Base-by-base conservation (phyloP, 1,284 basidiomycete genomes). In the Rhodotorula sp. region DNA sequence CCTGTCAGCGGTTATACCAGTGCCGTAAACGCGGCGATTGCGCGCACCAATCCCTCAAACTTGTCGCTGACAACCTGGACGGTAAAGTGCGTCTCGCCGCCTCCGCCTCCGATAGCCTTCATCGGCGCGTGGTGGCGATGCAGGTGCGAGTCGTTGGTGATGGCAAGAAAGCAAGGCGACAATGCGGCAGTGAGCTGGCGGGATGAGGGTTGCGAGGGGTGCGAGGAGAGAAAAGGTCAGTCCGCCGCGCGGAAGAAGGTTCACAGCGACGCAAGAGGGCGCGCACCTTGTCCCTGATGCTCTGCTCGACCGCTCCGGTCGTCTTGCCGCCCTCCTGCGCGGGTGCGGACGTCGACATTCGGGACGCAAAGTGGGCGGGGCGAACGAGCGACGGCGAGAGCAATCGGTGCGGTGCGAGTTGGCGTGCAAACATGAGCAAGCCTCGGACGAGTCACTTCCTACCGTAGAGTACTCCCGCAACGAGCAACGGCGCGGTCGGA, bases 61-160 rank as follows among this genome's bases (percentile, higher is more conserved):
- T 58, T 56, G 1, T 68, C 70, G 27, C 60, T 62, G 36, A 75
- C 74, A 55, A 75, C 49, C 52, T 70, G 51, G 36, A 78, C 77
- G 22, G 72, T 73, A 46, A 78, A 78, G 48, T 78, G 77, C 5
- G 75, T 74, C 62, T 78, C 77, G n/a, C 75, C 72, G 49, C 58
- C 58, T 5, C 70, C 74, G 11, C 73, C 77, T 19, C 74, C 73
- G 29, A 56, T 29, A 17, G 72, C 75, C 19, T 68, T 36, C 77
- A 78, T 78, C 13, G 77, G 72, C 2, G 75, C 71, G 36, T 78
- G 77, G 39, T 72, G 69, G 17, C 70, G 59, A 64, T 77, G 76
- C n/a, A 67, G 58, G 32, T 67, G 64, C n/a, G 71, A 73, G 64
- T 77, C 76, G 70, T 77, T 77, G 10, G 67, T 59, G 60, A 77